Evolutionary conservation across 306 rosid species (phyloP).

Genomic region (Prunus mira): DNA sequence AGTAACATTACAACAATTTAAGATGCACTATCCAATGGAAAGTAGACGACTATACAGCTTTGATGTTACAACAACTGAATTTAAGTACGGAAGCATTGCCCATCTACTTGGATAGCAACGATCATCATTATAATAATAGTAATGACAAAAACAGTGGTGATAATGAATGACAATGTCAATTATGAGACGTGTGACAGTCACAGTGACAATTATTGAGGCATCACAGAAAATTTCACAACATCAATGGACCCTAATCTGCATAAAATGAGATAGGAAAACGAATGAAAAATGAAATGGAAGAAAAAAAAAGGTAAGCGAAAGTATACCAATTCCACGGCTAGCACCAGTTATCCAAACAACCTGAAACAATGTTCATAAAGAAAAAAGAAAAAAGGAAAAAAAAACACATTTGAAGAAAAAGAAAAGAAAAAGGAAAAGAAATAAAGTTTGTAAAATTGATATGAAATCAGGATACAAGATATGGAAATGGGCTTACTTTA

Average conservation of each 20-base stretch:
- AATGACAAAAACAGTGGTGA: background rate
- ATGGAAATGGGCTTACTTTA: constrained; percentile 39
- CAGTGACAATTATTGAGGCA: background rate
- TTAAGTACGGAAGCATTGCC: background rate
- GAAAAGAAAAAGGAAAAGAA: background rate
- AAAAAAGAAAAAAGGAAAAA: background rate
- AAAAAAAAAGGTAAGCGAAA: background rate
- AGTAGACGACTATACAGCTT: background rate
- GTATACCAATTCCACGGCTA: constrained; percentile 92
- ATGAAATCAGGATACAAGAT: background rate
- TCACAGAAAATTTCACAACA: background rate
- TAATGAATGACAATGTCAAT: constrained; percentile 4
- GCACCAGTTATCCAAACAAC: constrained; percentile 97
- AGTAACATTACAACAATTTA: background rate
- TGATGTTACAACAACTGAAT: background rate
- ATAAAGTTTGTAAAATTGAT: background rate
- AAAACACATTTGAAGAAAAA: background rate
- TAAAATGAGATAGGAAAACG: background rate
- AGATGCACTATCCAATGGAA: background rate
- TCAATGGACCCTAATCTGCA: background rate
- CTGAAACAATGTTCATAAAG: constrained; percentile 34
- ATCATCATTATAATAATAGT: background rate
- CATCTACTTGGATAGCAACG: background rate
- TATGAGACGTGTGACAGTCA: background rate
- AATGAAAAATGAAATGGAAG: background rate